Evolutionary conservation across 805 yeast species (phyloP).

Genomic region (Jamesozyma jinghongensis): DNA sequence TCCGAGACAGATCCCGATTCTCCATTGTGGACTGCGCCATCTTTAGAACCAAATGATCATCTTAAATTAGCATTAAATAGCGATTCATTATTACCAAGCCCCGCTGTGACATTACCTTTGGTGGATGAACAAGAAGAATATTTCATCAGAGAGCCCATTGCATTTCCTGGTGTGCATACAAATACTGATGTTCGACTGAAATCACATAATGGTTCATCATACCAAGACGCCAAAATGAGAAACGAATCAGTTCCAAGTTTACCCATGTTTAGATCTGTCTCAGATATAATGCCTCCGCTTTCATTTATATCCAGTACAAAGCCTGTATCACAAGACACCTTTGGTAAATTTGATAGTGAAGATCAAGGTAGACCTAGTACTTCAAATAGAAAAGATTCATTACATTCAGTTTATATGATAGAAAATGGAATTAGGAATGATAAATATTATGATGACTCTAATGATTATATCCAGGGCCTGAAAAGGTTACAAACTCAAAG

Average conservation of each 20-base stretch:
- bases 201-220: not conserved
- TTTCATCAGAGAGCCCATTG: not conserved
- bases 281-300: too few species aligned
- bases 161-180: not conserved
- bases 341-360: too few species aligned
- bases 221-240: too few species aligned
- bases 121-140: conserved; percentile 2
- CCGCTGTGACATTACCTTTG: not conserved
- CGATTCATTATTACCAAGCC: conserved; percentile 1
- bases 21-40: conserved; percentile 34
- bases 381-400: conserved; percentile 31
- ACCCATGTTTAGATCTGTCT: too few species aligned
- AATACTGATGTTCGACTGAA: not conserved
- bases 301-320: too few species aligned
- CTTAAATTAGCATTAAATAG: conserved; percentile 25
- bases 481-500: conserved; percentile 44
- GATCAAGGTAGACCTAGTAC: too few species aligned
- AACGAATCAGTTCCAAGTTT: too few species aligned
- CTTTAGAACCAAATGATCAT: conserved; percentile 33
- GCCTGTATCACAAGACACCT: too few species aligned
- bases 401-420: conserved; percentile 34
- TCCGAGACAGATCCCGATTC: conserved; percentile 1
- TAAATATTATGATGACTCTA: conserved; percentile 12
- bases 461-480: conserved; percentile 16
- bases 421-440: conserved; percentile 20